Conservation (phyloP, 768 basidiomycete genomes). For the Termitomyces sp. region DNA sequence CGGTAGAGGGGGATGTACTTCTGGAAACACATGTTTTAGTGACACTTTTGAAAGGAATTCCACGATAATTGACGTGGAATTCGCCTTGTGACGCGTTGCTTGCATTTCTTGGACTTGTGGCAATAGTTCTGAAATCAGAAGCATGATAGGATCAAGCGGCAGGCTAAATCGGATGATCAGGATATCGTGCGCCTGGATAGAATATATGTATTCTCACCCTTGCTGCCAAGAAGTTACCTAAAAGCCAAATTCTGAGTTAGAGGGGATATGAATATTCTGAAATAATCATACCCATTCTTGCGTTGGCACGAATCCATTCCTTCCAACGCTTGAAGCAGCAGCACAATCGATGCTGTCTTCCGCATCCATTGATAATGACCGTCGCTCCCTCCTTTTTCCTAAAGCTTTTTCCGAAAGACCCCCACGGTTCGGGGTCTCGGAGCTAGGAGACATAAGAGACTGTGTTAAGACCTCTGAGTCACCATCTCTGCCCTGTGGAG, state of each 20-base stretch:
- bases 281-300: constrained; percentile 86
- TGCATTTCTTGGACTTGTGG: constrained; percentile 84
- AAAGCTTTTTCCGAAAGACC: constrained; percentile 78
- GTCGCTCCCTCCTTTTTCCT: constrained; percentile 84
- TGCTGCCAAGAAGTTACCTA: constrained; percentile 94
- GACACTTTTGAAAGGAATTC: constrained; percentile 70
- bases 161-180: constrained; percentile 40
- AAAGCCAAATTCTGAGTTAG: neutral
- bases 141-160: constrained; percentile 82
- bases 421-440: constrained; percentile 25
- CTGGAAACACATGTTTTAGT: constrained; percentile 70
- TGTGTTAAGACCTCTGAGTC: constrained; percentile 30
- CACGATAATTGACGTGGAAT: constrained; percentile 62
- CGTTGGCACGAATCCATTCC: constrained; percentile 91
- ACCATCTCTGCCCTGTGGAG: constrained; percentile 14
- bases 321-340: constrained; percentile 68
- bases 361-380: constrained; percentile 47
- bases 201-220: constrained; percentile 48
- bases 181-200: neutral
- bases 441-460: constrained; percentile 38
- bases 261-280: neutral
- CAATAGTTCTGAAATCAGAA: constrained; percentile 83
- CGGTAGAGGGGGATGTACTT: constrained; percentile 55
- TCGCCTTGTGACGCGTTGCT: constrained; percentile 54
- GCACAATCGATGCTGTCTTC: constrained; percentile 55